Evolutionary conservation across 192 early-diverging fungal species (phyloP).

Genomic region (Dimargaris cristalligena): DNA sequence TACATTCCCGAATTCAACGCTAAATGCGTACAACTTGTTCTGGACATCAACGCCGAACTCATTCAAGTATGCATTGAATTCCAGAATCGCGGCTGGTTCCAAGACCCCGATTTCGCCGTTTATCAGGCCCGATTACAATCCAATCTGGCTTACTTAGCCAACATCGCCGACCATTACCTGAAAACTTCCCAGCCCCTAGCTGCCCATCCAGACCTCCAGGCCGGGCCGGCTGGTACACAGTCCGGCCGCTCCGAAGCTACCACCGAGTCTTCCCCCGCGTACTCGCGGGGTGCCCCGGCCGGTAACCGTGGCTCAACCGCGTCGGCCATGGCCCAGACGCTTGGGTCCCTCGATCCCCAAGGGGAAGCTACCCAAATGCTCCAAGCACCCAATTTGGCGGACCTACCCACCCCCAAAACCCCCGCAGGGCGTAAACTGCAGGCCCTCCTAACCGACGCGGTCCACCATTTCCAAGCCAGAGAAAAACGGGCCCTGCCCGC

Average conservation of each 20-base stretch:
- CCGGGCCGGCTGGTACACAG: background rate
- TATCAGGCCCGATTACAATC: constrained; percentile 47
- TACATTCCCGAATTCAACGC: constrained; percentile 29
- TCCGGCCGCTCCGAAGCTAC: background rate
- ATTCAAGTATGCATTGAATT: constrained; percentile 39
- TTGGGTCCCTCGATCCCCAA: background rate
- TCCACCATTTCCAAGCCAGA: background rate
- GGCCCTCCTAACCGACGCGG: background rate
- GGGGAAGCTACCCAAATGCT: too few species aligned
- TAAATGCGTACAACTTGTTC: constrained; percentile 32
- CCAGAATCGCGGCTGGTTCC: constrained; percentile 41
- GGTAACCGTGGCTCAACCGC: background rate
- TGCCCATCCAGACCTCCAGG: background rate
- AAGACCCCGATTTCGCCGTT: constrained; percentile 33
- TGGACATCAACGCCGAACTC: constrained; percentile 42
- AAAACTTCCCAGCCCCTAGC: background rate
- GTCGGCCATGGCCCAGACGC: background rate
- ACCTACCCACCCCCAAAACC: constrained; percentile 14
- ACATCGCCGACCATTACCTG: constrained; percentile 36
- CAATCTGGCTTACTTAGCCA: constrained; percentile 44
- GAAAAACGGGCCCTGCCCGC: background rate
- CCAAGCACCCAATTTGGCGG: constrained; percentile 5
- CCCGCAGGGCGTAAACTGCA: constrained; percentile 17
- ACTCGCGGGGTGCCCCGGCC: background rate
- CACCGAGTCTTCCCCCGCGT: background rate